Evolutionary conservation across 1,139 yeast genomes (phyloP).

Genomic region (Lodderomyces pseudojiufengensis): DNA sequence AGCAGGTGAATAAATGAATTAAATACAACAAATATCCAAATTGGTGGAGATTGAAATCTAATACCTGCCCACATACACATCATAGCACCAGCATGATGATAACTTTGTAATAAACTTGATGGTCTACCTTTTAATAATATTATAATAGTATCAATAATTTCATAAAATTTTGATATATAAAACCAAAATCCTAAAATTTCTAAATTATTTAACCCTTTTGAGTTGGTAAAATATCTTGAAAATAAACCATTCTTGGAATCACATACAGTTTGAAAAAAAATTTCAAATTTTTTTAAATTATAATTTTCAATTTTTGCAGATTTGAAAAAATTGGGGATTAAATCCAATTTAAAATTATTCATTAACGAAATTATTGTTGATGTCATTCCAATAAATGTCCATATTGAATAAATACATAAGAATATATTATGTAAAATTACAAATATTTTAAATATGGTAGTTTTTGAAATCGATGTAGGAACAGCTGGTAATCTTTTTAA

Average conservation of each 20-base stretch:
- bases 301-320: slow-evolving; percentile 8
- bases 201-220: slow-evolving; percentile 40
- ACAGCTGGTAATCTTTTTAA: slow-evolving; percentile 44
- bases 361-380: slow-evolving; percentile 43
- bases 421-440: slow-evolving; percentile 62
- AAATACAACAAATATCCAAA: slow-evolving; percentile 79
- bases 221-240: slow-evolving; percentile 18
- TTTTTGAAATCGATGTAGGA: slow-evolving; percentile 50
- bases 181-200: slow-evolving; percentile 64
- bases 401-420: slow-evolving; percentile 62
- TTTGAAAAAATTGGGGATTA: slow-evolving; percentile 14
- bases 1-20: slow-evolving; percentile 73
- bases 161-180: slow-evolving; percentile 69
- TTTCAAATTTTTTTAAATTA: slow-evolving; percentile 17
- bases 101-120: slow-evolving; percentile 65
- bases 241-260: slow-evolving; percentile 62
- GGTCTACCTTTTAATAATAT: slow-evolving; percentile 69
- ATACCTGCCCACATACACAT: slow-evolving; percentile 82
- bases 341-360: slow-evolving; percentile 21
- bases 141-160: slow-evolving; percentile 65
- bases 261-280: slow-evolving; percentile 58
- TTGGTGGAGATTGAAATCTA: slow-evolving; percentile 68
- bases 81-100: slow-evolving; percentile 83
- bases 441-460: slow-evolving; percentile 46
- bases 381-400: slow-evolving; percentile 73